These are phyloP conservation scores for Xylariaceae sp. DNA, from an alignment of 2,329 filamentous ascomycete genomes.

Conservation along the genomic window DNA sequence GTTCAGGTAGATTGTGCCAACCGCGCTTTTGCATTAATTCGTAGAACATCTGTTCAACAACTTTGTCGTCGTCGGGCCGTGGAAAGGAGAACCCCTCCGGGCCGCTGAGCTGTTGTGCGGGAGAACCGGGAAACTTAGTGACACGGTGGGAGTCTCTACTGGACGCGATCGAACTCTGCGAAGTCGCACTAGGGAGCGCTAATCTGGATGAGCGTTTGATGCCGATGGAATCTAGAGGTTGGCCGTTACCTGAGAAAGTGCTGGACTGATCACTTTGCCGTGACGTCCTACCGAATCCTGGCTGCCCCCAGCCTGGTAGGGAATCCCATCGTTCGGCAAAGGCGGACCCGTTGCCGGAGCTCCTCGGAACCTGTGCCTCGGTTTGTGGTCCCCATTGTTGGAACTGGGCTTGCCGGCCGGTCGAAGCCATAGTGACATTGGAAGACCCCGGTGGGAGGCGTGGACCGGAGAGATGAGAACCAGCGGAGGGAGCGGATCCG, in stretches of 20 bases:
- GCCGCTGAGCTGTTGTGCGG: conserved; percentile 28
- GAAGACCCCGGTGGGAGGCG: conserved; percentile 52
- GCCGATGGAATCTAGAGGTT: conserved; percentile 36
- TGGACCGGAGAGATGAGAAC: conserved; percentile 54
- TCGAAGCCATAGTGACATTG: conserved; percentile 66
- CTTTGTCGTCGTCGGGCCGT: conserved; percentile 70
- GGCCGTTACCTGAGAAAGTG: conserved; percentile 51
- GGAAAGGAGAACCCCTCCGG: conserved; percentile 57
- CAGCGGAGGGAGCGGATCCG: conserved; percentile 41
- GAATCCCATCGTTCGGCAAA: conserved; percentile 60
- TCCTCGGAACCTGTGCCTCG: conserved; percentile 35
- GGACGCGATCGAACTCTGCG: conserved; percentile 49
- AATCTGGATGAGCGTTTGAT: conserved; percentile 42
- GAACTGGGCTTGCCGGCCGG: conserved; percentile 65
- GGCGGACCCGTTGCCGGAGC: conserved; percentile 43
- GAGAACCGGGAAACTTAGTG: conserved; percentile 45
- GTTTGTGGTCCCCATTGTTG: conserved; percentile 66
- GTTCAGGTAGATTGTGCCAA: conserved; percentile 94
- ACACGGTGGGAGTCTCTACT: conserved; percentile 52
- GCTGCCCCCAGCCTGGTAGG: conserved; percentile 23
- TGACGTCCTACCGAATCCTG: conserved; percentile 24
- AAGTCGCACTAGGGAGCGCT: conserved; percentile 51
- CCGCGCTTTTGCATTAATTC: conserved; percentile 95
- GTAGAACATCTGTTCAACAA: conserved; percentile 87
- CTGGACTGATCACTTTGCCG: conserved; percentile 46